Base-by-base conservation (phyloP, 2,329 filamentous ascomycete genomes). In the Arthrobotrys iridis region DNA sequence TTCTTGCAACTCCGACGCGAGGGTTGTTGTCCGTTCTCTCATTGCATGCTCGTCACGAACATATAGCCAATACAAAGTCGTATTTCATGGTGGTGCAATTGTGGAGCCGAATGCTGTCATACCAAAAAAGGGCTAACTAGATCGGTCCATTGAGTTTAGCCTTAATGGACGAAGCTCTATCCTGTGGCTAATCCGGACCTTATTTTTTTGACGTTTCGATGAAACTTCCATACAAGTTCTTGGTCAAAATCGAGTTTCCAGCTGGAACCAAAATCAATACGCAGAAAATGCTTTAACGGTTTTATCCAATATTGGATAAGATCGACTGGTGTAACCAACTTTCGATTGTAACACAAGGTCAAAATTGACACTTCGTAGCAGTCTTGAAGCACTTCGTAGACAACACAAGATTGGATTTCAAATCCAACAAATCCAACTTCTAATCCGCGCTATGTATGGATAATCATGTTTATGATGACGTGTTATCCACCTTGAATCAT, bases 11-110 rank as follows among this genome's bases (percentile, higher is more conserved):
- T 37, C 26, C 37, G 50, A 55, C n/a, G n/a, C n/a, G n/a, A 30
- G 50, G 50, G 50, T 55, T 18, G 11, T 37, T 37, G 18, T 55
- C 30, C 10, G 6, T 24, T n/a, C n/a, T n/a, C n/a, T n/a, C n/a
- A n/a, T n/a, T n/a, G n/a, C n/a, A 55, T 55, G 18, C 7, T 37
- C 50, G 50, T 55, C 28, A 55, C 50, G 50, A 55, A 6, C 6
- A 18, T n/a, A 6, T 37, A 10, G 30, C 50, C 50, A 55, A 55
- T 55, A 30, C 50, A 37, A 37, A 24, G 50, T 15, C 50, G 50
- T 22, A 55, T 55, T 55, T 6, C 50, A 37, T 55, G 46, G 50
- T 55, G 50, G 28, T 37, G 50, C 50, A 55, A 55, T 55, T 55
- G 50, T 55, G 50, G 50, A 37, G 50, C 35, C 11, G 18, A 20